Evolutionary conservation across 2,329 filamentous ascomycete species (phyloP).

Genomic region (Ceratocystis harringtonii): DNA sequence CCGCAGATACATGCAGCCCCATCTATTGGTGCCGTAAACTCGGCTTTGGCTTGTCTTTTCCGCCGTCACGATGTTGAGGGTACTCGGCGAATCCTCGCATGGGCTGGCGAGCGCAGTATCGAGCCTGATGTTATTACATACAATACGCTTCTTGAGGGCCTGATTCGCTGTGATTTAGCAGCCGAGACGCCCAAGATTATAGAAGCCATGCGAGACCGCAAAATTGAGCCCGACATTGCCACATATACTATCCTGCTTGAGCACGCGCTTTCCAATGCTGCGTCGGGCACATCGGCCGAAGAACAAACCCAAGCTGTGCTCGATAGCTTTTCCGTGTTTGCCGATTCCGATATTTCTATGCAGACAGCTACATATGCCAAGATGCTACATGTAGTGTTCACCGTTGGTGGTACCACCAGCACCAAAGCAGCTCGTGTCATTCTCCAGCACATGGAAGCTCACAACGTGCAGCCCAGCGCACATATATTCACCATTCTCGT

Average conservation of each 20-base stretch:
- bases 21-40: conserved; percentile 51
- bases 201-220: conserved; percentile 40
- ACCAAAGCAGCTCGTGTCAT: conserved; percentile 28
- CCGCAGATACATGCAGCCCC: conserved; percentile 36
- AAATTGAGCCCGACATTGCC: conserved; percentile 44
- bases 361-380: conserved; percentile 53
- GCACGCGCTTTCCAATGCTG: conserved; percentile 28
- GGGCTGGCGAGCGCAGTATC: conserved; percentile 42
- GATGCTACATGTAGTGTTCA: conserved; percentile 51
- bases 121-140: conserved; percentile 44
- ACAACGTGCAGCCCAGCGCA: conserved; percentile 38
- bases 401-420: neutral
- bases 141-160: conserved; percentile 52
- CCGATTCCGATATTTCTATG: conserved; percentile 39
- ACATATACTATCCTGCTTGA: conserved; percentile 64
- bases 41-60: conserved; percentile 50
- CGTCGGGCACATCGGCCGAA: conserved; percentile 24
- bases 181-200: conserved; percentile 39
- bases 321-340: conserved; percentile 43
- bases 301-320: conserved; percentile 38
- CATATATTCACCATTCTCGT: conserved; percentile 64
- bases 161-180: conserved; percentile 35
- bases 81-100: conserved; percentile 41
- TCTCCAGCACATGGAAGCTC: conserved; percentile 43
- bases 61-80: conserved; percentile 31